Evolutionary conservation across 352 stramenopile species (phyloP).

Genomic region (Phytopythium ostracodes): DNA sequence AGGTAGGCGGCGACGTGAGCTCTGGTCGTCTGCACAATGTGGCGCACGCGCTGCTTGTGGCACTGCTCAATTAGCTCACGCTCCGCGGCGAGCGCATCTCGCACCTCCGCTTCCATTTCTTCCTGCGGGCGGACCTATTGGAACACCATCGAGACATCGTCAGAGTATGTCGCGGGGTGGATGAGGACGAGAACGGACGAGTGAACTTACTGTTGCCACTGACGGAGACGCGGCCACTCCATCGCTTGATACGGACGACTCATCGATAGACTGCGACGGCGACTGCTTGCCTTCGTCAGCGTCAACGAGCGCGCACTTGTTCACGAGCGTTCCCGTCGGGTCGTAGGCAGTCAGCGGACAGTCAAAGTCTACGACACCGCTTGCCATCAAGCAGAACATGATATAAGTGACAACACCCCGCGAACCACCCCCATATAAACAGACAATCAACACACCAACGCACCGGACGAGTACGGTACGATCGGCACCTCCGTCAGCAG

Average conservation of each 20-base stretch:
- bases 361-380: conserved; percentile 23
- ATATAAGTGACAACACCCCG: not conserved
- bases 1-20: conserved; percentile 25
- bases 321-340: conserved; percentile 20
- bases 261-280: not conserved
- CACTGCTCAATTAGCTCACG: conserved; percentile 32
- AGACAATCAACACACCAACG: not conserved
- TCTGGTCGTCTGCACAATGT: conserved; percentile 29
- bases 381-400: not conserved
- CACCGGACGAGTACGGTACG: conserved; percentile 23
- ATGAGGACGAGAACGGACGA: not conserved
- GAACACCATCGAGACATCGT: not conserved
- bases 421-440: not conserved
- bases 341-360: conserved; percentile 39
- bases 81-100: conserved; percentile 25
- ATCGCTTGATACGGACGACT: not conserved
- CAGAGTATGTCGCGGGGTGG: not conserved
- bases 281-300: not conserved
- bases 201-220: not conserved
- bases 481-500: conserved; percentile 19
- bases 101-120: conserved; percentile 26
- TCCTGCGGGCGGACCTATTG: conserved; percentile 17
- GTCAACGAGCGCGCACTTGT: conserved; percentile 23
- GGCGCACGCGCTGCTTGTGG: conserved; percentile 31
- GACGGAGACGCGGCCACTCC: not conserved